phyloP scores from a whole-genome alignment of 805 yeast species.

The Lipomyces mesembrius region DNA sequence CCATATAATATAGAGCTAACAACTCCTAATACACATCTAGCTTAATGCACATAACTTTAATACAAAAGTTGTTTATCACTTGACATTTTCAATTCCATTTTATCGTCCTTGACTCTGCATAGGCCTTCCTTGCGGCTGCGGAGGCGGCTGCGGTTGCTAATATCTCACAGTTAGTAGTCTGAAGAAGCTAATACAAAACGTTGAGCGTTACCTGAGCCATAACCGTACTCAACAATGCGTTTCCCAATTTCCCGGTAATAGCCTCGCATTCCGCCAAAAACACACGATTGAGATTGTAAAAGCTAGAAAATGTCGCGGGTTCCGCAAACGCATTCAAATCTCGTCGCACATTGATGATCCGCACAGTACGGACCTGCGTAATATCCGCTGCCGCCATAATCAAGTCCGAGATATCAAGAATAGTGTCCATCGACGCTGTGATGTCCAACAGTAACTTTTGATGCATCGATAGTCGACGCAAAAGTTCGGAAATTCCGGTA shows the following conservation, averaged over 20 bases:
- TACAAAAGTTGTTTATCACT: not conserved
- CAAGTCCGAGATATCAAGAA: slow-evolving; percentile 48
- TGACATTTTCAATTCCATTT: not conserved
- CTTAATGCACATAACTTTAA: not conserved
- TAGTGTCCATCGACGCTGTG: slow-evolving; percentile 54
- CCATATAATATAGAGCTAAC: not conserved
- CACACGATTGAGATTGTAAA: slow-evolving; percentile 67
- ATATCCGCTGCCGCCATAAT: slow-evolving; percentile 60
- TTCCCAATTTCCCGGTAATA: slow-evolving; percentile 67
- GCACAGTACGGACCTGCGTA: slow-evolving; percentile 76
- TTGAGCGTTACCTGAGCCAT: slow-evolving; percentile 21
- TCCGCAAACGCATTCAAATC: slow-evolving; percentile 66
- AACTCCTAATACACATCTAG: not conserved
- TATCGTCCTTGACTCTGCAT: slow-evolving; percentile 9
- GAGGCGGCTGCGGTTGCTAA: slow-evolving; percentile 16
- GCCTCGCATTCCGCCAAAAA: slow-evolving; percentile 84
- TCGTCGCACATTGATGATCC: slow-evolving; percentile 75
- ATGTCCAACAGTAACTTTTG: slow-evolving; percentile 78
- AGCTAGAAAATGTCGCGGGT: slow-evolving; percentile 64
- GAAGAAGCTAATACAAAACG: not conserved
- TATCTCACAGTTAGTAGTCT: not conserved
- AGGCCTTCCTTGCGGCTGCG: slow-evolving; percentile 12
- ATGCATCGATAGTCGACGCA: slow-evolving; percentile 74
- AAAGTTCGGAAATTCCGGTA: slow-evolving; percentile 68
- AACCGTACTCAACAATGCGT: slow-evolving; percentile 69